These are phyloP conservation scores for Russula olivacea DNA, from an alignment of 768 basidiomycete genomes.

Conservation along the genomic window DNA sequence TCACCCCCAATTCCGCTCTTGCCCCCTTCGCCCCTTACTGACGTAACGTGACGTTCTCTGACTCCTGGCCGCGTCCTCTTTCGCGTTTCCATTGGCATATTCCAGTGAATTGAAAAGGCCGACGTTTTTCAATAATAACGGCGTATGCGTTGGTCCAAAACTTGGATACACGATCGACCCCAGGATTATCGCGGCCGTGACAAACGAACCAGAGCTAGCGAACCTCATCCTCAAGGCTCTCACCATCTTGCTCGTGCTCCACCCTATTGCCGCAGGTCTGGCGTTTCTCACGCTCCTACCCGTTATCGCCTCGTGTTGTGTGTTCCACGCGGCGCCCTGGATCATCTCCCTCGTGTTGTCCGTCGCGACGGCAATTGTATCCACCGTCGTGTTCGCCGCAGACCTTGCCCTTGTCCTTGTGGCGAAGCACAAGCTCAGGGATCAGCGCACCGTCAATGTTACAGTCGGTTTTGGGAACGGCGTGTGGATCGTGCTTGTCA, in stretches of 20 bases:
- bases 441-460: constrained; percentile 39
- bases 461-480: constrained; percentile 55
- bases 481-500: constrained; percentile 65
- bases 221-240: constrained; percentile 42
- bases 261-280: constrained; percentile 58
- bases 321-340: constrained; percentile 45
- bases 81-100: background rate
- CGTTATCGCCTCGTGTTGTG: constrained; percentile 20
- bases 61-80: background rate
- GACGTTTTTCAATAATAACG: constrained; percentile 36
- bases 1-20: background rate
- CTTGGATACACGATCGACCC: constrained; percentile 63
- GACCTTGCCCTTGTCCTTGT: constrained; percentile 59
- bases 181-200: constrained; percentile 37
- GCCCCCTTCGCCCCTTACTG: background rate
- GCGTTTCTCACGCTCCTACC: constrained; percentile 48
- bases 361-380: constrained; percentile 51
- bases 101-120: constrained; percentile 34
- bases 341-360: constrained; percentile 55
- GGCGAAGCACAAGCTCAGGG: constrained; percentile 41
- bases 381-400: constrained; percentile 49
- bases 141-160: constrained; percentile 53
- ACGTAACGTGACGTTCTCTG: background rate
- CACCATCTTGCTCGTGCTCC: constrained; percentile 54
- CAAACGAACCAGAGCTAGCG: constrained; percentile 42